phyloP scores from a whole-genome alignment of 1,284 basidiomycete species.

The Termitomyces sp. region DNA sequence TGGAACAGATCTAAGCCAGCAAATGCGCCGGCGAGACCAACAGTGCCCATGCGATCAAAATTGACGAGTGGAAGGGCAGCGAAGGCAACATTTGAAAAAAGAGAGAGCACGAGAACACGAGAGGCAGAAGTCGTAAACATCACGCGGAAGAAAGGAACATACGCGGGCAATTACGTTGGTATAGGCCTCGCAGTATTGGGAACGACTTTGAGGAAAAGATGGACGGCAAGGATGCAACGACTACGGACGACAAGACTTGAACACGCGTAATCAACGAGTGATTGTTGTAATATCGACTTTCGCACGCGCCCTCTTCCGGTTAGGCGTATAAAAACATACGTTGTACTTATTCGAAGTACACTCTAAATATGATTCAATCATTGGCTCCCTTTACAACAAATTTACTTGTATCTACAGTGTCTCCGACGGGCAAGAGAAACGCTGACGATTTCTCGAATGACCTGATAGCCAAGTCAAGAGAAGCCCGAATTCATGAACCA shows the following conservation, averaged over 20 bases:
- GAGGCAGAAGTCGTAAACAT: constrained; percentile 13
- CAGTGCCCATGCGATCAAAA: constrained; percentile 86
- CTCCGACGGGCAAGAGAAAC: constrained; percentile 45
- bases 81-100: constrained; percentile 34
- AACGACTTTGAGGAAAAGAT: constrained; percentile 3
- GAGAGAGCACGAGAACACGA: constrained; percentile 21
- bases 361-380: constrained; percentile 10
- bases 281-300: constrained; percentile 16
- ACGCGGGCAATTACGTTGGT: constrained; percentile 15
- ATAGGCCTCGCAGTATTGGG: constrained; percentile 17
- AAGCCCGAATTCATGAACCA: not conserved
- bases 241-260: constrained; percentile 8
- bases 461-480: constrained; percentile 23
- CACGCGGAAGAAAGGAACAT: constrained; percentile 15
- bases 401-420: constrained; percentile 35
- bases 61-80: constrained; percentile 78
- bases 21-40: constrained; percentile 84
- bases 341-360: not conserved
- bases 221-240: constrained; percentile 5
- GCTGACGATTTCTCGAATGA: constrained; percentile 46
- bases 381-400: constrained; percentile 41
- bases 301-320: constrained; percentile 13
- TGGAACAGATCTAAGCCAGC: constrained; percentile 77
- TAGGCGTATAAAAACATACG: not conserved
- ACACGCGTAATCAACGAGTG: constrained; percentile 9